phyloP scores from a whole-genome alignment of 208 protist genomes.

The Wallacemonas sp. region DNA sequence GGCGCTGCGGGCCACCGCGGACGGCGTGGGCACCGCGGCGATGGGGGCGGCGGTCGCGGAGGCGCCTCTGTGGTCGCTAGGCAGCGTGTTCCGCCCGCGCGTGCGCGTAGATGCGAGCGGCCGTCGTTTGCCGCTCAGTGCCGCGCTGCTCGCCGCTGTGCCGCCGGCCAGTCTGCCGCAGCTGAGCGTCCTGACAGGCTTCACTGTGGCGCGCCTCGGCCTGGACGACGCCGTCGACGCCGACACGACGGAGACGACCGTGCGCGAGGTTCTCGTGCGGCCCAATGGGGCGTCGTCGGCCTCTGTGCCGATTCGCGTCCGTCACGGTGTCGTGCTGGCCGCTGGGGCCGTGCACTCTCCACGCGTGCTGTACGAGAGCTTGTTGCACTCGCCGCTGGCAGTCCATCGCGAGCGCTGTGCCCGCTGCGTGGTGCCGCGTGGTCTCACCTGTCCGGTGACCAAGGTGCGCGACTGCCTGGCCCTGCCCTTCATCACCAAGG shows the following conservation, averaged over 20 bases:
- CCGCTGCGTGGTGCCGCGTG: background rate
- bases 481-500: constrained; percentile 53
- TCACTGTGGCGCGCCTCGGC: constrained; percentile 30
- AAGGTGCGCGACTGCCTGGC: constrained; percentile 60
- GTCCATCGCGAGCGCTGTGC: background rate
- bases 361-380: constrained; percentile 38
- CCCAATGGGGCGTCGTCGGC: background rate
- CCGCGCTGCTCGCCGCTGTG: constrained; percentile 22
- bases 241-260: background rate
- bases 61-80: constrained; percentile 18
- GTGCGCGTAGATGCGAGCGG: constrained; percentile 61
- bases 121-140: constrained; percentile 49
- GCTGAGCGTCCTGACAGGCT: constrained; percentile 35
- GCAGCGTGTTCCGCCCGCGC: constrained; percentile 37
- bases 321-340: constrained; percentile 53
- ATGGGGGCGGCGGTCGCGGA: no score
- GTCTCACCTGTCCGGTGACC: background rate
- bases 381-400: background rate
- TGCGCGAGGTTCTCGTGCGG: background rate
- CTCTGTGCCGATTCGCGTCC: background rate
- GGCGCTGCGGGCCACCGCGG: background rate
- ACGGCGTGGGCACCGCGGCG: no score
- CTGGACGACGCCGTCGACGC: background rate
- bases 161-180: constrained; percentile 11
- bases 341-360: constrained; percentile 55